Conservation (phyloP, 1,139 yeast genomes). For the Trichomonascaceae sp. region DNA sequence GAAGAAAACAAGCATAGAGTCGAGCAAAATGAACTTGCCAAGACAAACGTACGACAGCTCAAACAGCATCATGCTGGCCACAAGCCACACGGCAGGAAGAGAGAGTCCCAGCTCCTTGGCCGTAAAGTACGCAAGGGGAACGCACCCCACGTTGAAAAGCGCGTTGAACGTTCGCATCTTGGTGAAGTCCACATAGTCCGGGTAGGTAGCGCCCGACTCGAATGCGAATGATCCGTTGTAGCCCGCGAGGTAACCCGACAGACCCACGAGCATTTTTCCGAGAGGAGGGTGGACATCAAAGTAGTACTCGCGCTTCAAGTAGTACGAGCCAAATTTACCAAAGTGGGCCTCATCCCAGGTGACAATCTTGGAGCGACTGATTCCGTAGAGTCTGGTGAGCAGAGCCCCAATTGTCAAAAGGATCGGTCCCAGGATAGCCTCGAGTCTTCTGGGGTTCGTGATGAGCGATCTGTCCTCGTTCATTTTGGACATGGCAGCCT, state of each 20-base stretch:
- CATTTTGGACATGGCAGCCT: background rate
- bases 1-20: slow-evolving; percentile 90
- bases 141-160: slow-evolving; percentile 75
- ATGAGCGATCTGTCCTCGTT: slow-evolving; percentile 6
- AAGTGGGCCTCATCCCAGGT: slow-evolving; percentile 97
- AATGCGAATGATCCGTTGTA: slow-evolving; percentile 94
- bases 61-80: slow-evolving; percentile 71
- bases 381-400: slow-evolving; percentile 52
- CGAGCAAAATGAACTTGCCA: slow-evolving; percentile 84
- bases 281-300: slow-evolving; percentile 98
- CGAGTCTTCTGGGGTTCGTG: slow-evolving; percentile 20
- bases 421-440: slow-evolving; percentile 40
- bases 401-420: slow-evolving; percentile 49
- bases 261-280: slow-evolving; percentile 93
- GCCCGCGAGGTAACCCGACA: slow-evolving; percentile 88
- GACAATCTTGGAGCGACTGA: slow-evolving; percentile 51
- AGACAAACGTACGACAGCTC: slow-evolving; percentile 82
- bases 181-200: slow-evolving; percentile 75
- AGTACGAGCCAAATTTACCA: slow-evolving; percentile 38
- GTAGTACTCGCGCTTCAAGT: slow-evolving; percentile 25
- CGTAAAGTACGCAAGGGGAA: slow-evolving; percentile 88
- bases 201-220: slow-evolving; percentile 76
- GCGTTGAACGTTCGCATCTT: slow-evolving; percentile 94
- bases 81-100: slow-evolving; percentile 75
- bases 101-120: slow-evolving; percentile 77